These are phyloP conservation scores for Cutaneotrichosporon cutaneum DNA, from an alignment of 1,284 basidiomycete species.

Conservation along the genomic window DNA sequence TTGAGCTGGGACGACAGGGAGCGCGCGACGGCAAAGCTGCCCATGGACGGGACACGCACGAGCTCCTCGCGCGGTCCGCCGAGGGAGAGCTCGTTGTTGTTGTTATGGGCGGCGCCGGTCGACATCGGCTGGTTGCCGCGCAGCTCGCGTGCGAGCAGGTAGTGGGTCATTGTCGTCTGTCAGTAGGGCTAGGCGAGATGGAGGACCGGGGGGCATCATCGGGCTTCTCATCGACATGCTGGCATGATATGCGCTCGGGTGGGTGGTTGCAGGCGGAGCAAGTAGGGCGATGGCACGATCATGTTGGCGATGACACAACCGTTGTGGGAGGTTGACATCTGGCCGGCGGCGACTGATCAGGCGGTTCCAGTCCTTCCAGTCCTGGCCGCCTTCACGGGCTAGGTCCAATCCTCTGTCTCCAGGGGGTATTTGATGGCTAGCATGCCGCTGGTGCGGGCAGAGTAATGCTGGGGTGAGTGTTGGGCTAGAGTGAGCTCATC, in stretches of 20 bases:
- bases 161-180: conserved; percentile 5
- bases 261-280: neutral
- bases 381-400: neutral
- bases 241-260: neutral
- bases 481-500: neutral
- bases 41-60: conserved; percentile 3
- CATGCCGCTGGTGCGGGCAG: neutral
- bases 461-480: neutral
- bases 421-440: neutral
- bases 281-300: neutral
- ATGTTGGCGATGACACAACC: neutral
- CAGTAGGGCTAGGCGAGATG: neutral
- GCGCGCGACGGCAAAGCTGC: conserved; percentile 5
- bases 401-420: neutral
- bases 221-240: neutral
- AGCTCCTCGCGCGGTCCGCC: neutral
- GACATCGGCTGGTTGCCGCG: neutral
- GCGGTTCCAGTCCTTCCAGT: neutral
- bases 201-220: neutral
- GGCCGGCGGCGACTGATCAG: neutral
- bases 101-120: neutral
- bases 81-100: neutral
- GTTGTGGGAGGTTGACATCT: neutral
- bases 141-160: conserved; percentile 6
- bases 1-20: conserved; percentile 7